Evolutionary conservation across 192 early-diverging fungal species (phyloP).

Genomic region (Coemansia sp.): DNA sequence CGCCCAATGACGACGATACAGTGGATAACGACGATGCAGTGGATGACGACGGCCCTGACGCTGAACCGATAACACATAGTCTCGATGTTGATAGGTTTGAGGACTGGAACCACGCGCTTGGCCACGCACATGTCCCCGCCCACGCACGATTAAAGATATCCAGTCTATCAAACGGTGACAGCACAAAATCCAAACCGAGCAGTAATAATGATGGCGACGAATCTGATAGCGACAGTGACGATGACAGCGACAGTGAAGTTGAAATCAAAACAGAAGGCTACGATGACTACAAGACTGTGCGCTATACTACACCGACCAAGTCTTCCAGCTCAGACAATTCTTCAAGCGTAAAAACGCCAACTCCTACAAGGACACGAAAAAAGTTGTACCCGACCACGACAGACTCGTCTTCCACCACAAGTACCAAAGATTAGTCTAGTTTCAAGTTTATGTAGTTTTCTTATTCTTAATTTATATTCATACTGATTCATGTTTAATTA

Average conservation of each 20-base stretch:
- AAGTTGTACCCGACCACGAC: not conserved
- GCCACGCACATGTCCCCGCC: not conserved
- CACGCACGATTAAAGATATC: not conserved
- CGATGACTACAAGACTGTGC: not conserved
- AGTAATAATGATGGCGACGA: not conserved
- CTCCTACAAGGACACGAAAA: not conserved
- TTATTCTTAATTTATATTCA: not conserved
- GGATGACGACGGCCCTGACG: constrained; percentile 8
- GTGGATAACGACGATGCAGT: constrained; percentile 7
- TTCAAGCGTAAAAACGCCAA: not conserved
- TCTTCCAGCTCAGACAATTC: not conserved
- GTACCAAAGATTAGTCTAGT: not conserved
- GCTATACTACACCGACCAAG: not conserved
- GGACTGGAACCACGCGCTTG: constrained; percentile 3
- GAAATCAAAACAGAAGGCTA: not conserved
- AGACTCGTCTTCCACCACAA: not conserved
- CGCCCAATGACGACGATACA: constrained; percentile 12
- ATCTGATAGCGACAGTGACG: constrained; percentile 6
- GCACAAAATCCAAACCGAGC: not conserved
- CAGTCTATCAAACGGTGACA: not conserved
- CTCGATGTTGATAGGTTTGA: constrained; percentile 12
- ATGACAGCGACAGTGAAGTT: constrained; percentile 8
- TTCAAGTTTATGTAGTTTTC: not conserved
- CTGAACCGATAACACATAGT: constrained; percentile 13
- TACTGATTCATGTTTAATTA: not conserved